These are phyloP conservation scores for Gaeumannomyces tritici DNA, from an alignment of 2,329 filamentous ascomycete genomes.

Conservation along the genomic window DNA sequence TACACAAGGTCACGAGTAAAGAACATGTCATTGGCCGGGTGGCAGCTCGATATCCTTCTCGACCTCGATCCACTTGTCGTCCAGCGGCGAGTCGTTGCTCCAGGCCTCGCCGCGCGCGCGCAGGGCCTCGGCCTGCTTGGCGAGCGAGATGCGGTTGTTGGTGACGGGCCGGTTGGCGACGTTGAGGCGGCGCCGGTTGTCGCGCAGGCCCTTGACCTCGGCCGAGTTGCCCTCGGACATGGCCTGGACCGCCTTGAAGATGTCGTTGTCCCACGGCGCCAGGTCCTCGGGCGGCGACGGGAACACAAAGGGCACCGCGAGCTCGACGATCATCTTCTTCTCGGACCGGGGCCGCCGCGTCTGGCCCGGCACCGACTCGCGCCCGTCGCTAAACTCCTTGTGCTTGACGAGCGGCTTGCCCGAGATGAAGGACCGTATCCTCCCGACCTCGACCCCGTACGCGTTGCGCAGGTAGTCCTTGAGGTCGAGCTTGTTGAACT, in stretches of 20 bases:
- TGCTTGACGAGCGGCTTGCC: constrained; percentile 31
- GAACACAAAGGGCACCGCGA: constrained; percentile 82
- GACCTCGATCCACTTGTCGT: constrained; percentile 35
- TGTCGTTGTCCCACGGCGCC: constrained; percentile 53
- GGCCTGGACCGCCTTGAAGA: constrained; percentile 31
- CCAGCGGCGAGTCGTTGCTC: constrained; percentile 36
- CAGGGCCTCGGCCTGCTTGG: constrained; percentile 53
- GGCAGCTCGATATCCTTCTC: constrained; percentile 11
- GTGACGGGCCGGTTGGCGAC: constrained; percentile 9
- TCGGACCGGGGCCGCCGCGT: constrained; percentile 51
- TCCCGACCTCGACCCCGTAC: constrained; percentile 65
- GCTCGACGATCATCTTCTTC: constrained; percentile 94
- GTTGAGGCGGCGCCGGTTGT: constrained; percentile 21
- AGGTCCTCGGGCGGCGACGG: constrained; percentile 58
- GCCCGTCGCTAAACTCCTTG: neutral
- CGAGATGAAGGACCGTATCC: constrained; percentile 74
- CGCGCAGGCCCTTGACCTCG: constrained; percentile 17
- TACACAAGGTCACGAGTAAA: neutral
- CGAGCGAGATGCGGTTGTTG: constrained; percentile 29
- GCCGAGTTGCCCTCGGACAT: constrained; percentile 16
- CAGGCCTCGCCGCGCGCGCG: constrained; percentile 52
- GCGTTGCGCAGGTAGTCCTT: constrained; percentile 87
- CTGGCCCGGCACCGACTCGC: neutral
- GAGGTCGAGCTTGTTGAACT: constrained; percentile 92
- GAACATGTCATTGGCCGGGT: neutral